phyloP scores from a whole-genome alignment of 73 alveolate genomes.

The Durusdinium trenchii region DNA sequence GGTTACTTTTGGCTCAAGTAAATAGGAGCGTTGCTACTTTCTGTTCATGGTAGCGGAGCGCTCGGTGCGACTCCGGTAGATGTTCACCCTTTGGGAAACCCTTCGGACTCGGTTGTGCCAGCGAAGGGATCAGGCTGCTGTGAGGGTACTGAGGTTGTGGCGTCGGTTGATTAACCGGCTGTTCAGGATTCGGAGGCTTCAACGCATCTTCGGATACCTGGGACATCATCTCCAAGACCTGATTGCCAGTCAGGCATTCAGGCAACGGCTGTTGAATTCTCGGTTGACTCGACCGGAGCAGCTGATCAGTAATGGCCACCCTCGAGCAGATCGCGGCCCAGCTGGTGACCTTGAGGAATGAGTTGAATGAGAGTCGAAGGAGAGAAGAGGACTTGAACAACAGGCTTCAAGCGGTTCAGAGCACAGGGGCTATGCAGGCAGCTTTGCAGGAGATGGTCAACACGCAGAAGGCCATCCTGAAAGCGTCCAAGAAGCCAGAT shows the following conservation, averaged over 20 bases:
- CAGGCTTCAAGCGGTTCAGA: background rate
- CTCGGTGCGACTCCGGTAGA: background rate
- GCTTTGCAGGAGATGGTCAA: background rate
- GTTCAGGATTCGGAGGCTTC: background rate
- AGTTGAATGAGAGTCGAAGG: slow-evolving; percentile 4
- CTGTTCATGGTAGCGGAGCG: slow-evolving; percentile 51
- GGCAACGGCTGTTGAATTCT: background rate
- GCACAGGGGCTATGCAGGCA: background rate
- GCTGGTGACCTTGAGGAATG: background rate
- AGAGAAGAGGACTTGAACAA: background rate
- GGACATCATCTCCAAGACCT: background rate
- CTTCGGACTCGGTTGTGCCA: no score
- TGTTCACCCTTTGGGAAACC: background rate
- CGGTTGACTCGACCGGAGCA: background rate
- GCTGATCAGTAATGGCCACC: background rate
- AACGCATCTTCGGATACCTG: background rate
- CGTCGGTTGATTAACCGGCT: background rate
- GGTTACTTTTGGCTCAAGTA: background rate
- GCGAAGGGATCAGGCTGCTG: background rate
- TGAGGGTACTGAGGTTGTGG: background rate
- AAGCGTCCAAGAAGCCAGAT: background rate
- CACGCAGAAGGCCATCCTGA: background rate
- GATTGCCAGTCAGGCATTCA: background rate
- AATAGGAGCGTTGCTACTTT: background rate
- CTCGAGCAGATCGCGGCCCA: background rate